phyloP scores from a whole-genome alignment of 495 filamentous ascomycete species.

The Penicillium subrubescens region DNA sequence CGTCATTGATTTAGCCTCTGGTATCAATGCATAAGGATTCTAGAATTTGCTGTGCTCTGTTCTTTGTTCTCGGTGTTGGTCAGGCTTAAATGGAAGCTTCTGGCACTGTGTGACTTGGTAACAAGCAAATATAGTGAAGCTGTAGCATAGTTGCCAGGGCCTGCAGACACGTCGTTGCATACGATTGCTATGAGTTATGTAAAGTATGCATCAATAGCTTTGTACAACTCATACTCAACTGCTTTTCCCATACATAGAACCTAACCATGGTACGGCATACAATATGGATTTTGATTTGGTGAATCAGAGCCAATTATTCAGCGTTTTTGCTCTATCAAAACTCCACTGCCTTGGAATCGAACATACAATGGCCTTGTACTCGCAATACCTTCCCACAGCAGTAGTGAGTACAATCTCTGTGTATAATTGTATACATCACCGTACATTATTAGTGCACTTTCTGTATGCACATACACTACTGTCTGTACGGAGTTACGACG shows the following conservation, averaged over 20 bases:
- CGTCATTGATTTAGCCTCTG: background rate
- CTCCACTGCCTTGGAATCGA: background rate
- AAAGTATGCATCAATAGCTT: constrained; percentile 10
- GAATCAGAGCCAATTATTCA: background rate
- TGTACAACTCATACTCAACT: constrained; percentile 6
- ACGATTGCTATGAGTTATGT: constrained; percentile 5
- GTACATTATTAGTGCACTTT: background rate
- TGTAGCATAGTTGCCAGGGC: background rate
- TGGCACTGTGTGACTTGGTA: too few species aligned
- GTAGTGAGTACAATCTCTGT: background rate
- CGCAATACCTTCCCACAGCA: background rate
- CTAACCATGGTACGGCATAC: background rate
- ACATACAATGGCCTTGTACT: constrained; percentile 1
- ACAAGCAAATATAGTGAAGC: background rate
- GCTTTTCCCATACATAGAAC: background rate
- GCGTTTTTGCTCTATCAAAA: background rate
- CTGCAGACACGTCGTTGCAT: background rate
- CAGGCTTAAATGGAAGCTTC: background rate
- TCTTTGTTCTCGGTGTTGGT: background rate
- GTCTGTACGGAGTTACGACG: background rate
- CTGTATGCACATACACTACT: background rate
- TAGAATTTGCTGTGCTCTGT: background rate
- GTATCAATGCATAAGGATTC: background rate
- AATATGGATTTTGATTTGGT: background rate
- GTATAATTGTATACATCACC: background rate